Percentiles rank a stretch among this genome's conserved stretches.
These are phyloP conservation scores for Amanita jacksonii DNA, from an alignment of 768 basidiomycete genomes.

Conservation along the genomic window DNA sequence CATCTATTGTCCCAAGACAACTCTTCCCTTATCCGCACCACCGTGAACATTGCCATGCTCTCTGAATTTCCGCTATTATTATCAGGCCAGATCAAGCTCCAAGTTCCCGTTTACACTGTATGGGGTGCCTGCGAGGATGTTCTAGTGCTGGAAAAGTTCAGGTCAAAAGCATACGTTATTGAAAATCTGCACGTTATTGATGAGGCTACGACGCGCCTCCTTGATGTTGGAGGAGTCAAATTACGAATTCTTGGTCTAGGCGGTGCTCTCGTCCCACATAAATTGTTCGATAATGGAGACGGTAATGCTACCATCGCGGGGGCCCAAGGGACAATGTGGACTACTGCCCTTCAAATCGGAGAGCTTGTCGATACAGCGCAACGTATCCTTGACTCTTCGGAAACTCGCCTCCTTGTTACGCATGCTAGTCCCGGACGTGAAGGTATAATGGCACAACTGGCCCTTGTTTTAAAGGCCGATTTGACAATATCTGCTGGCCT, in stretches of 20 bases:
- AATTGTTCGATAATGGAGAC: conserved; percentile 91
- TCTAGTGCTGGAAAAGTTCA: conserved; percentile 84
- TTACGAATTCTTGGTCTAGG: conserved; percentile 93
- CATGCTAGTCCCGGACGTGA: conserved; percentile 91
- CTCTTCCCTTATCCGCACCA: conserved; percentile 60
- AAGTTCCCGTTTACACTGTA: conserved; percentile 91
- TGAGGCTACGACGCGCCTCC: conserved; percentile 87
- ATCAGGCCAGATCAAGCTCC: conserved; percentile 82
- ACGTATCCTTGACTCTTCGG: conserved; percentile 83
- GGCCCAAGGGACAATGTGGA: conserved; percentile 98
- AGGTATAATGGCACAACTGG: conserved; percentile 85
- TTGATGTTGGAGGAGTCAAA: conserved; percentile 90
- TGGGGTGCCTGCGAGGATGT: conserved; percentile 99
- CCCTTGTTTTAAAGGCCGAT: conserved; percentile 87
- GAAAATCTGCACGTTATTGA: conserved; percentile 89
- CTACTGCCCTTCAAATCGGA: conserved; percentile 92
- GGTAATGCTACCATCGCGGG: conserved; percentile 96
- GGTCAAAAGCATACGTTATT: conserved; percentile 70
- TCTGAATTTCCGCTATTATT: conserved; percentile 93
- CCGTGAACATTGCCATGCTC: conserved; percentile 67
- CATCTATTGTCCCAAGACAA: conserved; percentile 71
- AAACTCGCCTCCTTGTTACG: conserved; percentile 89
- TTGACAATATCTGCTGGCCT: conserved; percentile 89
- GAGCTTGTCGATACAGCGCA: conserved; percentile 97
- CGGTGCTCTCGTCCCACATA: conserved; percentile 90